Evolutionary conservation across 179 eudicot genomes (phyloP).

Genomic region (Drosera spatulata): DNA sequence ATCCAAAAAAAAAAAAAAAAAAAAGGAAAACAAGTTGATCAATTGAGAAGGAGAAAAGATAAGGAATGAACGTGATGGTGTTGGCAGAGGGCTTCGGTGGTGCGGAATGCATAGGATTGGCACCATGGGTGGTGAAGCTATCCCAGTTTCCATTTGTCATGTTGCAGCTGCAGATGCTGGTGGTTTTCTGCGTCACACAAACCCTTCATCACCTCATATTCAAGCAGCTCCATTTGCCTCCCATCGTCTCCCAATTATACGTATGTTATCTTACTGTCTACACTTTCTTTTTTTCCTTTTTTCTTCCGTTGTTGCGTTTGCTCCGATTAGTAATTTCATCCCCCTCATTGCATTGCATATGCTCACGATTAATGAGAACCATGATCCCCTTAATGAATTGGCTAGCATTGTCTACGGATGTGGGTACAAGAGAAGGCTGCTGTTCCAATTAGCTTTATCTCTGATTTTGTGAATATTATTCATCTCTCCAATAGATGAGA

Average conservation of each 20-base stretch:
- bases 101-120: neutral
- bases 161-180: conserved; percentile 22
- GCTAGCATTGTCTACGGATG: too few relatives aligned
- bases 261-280: conserved; percentile 6
- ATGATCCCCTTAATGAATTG: too few relatives aligned
- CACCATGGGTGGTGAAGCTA: conserved; percentile 9
- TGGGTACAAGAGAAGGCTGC: too few relatives aligned
- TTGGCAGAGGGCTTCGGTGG: neutral
- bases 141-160: conserved; percentile 8
- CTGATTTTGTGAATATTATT: too few relatives aligned
- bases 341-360: too few relatives aligned
- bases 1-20: too few relatives aligned
- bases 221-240: conserved; percentile 18
- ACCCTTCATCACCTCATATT: conserved; percentile 17
- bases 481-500: too few relatives aligned
- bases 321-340: too few relatives aligned
- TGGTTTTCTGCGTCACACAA: conserved; percentile 21
- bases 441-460: too few relatives aligned
- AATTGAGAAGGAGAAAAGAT: neutral
- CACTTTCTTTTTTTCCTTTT: neutral
- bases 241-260: conserved; percentile 24
- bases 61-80: neutral
- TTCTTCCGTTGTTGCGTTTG: too few relatives aligned
- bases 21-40: neutral
- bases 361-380: too few relatives aligned